phyloP scores from a whole-genome alignment of 169 alveolate genomes.

The Cryptosporidium andersoni region DNA sequence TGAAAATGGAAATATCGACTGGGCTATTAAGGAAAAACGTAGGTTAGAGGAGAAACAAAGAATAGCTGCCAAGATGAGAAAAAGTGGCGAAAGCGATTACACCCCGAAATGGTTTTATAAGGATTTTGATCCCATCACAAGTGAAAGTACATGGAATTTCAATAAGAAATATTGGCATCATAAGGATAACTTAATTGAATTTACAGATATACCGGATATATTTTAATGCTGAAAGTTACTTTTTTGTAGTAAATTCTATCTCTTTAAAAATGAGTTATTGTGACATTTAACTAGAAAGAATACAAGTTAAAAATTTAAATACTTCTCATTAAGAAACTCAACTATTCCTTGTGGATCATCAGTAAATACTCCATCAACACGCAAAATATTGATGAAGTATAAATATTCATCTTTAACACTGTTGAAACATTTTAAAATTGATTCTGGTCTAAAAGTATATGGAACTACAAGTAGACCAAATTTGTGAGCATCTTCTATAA shows the following conservation, averaged over 20 bases:
- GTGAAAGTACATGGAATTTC: slow-evolving; percentile 37
- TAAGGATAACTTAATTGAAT: slow-evolving; percentile 38
- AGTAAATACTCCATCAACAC: slow-evolving; percentile 44
- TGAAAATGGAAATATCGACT: slow-evolving; percentile 92
- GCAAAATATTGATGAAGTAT: slow-evolving; percentile 5
- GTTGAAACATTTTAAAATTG: slow-evolving; percentile 13
- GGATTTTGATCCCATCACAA: slow-evolving; percentile 21
- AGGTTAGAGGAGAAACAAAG: slow-evolving; percentile 95
- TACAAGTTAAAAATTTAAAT: not conserved
- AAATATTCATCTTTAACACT: slow-evolving; percentile 33
- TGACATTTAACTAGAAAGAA: not conserved
- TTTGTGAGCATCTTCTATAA: slow-evolving; percentile 24
- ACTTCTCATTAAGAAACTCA: not conserved
- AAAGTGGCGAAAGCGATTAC: slow-evolving; percentile 55
- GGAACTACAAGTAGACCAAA: slow-evolving; percentile 46
- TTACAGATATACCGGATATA: slow-evolving; percentile 54
- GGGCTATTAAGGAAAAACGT: slow-evolving; percentile 91
- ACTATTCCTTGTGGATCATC: slow-evolving; percentile 42
- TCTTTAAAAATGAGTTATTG: too few relatives aligned
- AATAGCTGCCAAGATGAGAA: slow-evolving; percentile 51
- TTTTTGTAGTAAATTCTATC: too few relatives aligned
- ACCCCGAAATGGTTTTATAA: slow-evolving; percentile 51
- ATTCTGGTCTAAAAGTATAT: slow-evolving; percentile 65
- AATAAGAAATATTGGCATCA: slow-evolving; percentile 64
- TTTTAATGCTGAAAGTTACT: not conserved